Conservation (phyloP, 1,139 yeast species). For the Suhomyces choctaworum region DNA sequence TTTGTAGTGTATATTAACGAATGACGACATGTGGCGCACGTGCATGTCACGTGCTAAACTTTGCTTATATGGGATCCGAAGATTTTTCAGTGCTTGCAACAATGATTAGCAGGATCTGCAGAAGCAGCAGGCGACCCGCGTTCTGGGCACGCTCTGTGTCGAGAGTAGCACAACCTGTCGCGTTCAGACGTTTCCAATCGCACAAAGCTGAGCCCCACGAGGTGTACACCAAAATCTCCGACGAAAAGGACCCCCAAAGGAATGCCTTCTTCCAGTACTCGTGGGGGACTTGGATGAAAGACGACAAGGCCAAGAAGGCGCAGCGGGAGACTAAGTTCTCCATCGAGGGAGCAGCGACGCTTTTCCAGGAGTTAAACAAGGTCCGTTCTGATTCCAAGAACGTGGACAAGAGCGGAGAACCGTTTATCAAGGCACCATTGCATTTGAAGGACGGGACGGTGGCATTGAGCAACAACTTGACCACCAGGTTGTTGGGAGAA, state of each 20-base stretch:
- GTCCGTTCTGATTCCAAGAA: constrained; percentile 25
- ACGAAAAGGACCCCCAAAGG: constrained; percentile 68
- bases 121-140: constrained; percentile 10
- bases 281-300: constrained; percentile 93
- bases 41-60: not conserved
- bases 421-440: constrained; percentile 35
- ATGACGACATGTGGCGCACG: constrained; percentile 6
- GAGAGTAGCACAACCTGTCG: not conserved
- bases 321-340: constrained; percentile 83
- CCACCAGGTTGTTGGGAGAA: constrained; percentile 41
- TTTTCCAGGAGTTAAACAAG: constrained; percentile 43
- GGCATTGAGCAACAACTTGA: constrained; percentile 48
- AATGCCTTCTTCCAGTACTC: constrained; percentile 79
- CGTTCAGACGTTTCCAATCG: constrained; percentile 12
- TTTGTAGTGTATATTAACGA: constrained; percentile 6
- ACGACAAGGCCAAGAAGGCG: constrained; percentile 71
- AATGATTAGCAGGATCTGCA: constrained; percentile 12
- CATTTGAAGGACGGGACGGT: constrained; percentile 43
- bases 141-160: constrained; percentile 1
- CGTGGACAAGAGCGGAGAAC: constrained; percentile 27
- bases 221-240: constrained; percentile 53
- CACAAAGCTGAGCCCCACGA: constrained; percentile 31
- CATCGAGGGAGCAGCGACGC: constrained; percentile 65
- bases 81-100: constrained; percentile 6
- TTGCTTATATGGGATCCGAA: not conserved